These are phyloP conservation scores for Neocucurbitaria cava DNA, from an alignment of 2,329 filamentous ascomycete genomes.

Conservation along the genomic window DNA sequence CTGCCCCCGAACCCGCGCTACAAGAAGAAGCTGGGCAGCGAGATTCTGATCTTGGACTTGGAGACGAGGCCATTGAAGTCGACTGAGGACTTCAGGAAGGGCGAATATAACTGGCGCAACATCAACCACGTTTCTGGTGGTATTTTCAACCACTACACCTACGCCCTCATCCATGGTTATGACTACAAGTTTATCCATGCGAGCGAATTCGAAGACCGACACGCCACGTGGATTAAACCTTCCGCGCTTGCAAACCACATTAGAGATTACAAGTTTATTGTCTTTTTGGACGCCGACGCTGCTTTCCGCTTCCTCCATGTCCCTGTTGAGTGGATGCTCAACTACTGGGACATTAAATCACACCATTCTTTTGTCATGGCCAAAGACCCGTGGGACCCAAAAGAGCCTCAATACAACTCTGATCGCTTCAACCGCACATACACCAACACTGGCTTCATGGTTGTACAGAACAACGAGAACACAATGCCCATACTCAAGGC, in stretches of 20 bases:
- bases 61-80: slow-evolving; percentile 45
- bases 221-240: slow-evolving; percentile 58
- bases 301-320: slow-evolving; percentile 56
- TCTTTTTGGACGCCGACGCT: slow-evolving; percentile 59
- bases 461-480: slow-evolving; percentile 59
- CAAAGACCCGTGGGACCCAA: slow-evolving; percentile 50
- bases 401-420: slow-evolving; percentile 48
- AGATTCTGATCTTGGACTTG: slow-evolving; percentile 46
- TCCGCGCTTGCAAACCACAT: slow-evolving; percentile 47
- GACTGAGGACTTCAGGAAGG: slow-evolving; percentile 38
- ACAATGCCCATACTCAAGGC: slow-evolving; percentile 59
- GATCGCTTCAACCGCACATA: slow-evolving; percentile 53
- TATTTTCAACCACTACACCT: slow-evolving; percentile 49
- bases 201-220: slow-evolving; percentile 49
- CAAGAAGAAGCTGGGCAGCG: slow-evolving; percentile 41
- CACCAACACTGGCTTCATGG: slow-evolving; percentile 62
- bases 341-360: slow-evolving; percentile 56
- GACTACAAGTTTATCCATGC: slow-evolving; percentile 58
- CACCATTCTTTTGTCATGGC: slow-evolving; percentile 56
- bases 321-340: slow-evolving; percentile 60
- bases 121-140: slow-evolving; percentile 46
- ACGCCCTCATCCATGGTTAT: slow-evolving; percentile 56
- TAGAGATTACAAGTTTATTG: slow-evolving; percentile 53
- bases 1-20: slow-evolving; percentile 42
- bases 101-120: slow-evolving; percentile 46